phyloP scores from a whole-genome alignment of 257 asterid species.

The Eustoma russellianum region DNA sequence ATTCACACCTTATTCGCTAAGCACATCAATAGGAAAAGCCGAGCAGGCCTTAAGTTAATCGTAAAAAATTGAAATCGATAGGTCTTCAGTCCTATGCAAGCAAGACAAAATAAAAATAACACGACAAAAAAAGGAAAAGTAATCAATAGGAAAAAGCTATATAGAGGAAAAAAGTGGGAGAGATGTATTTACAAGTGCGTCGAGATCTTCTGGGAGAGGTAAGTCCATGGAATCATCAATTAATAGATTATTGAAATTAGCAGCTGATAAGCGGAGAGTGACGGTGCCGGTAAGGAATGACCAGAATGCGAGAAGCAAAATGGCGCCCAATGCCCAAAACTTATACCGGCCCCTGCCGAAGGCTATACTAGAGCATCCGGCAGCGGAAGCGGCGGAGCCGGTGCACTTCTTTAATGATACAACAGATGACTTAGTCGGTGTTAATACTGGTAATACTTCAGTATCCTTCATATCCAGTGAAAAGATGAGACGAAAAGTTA shows the following conservation, averaged over 20 bases:
- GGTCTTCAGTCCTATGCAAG: too few species aligned
- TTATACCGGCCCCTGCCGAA: conserved; percentile 57
- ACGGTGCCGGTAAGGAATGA: conserved; percentile 80
- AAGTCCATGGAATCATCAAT: conserved; percentile 23
- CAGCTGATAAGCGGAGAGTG: conserved; percentile 72
- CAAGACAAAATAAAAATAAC: too few species aligned
- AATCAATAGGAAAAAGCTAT: too few species aligned
- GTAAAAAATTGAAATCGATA: too few species aligned
- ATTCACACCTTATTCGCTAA: not conserved
- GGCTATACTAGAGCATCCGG: conserved; percentile 9
- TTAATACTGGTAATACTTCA: conserved; percentile 57
- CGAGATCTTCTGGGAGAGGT: conserved; percentile 44
- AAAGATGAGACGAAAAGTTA: too few species aligned
- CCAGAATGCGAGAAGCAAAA: conserved; percentile 74
- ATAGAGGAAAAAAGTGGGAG: too few species aligned
- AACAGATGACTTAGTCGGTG: conserved; percentile 43
- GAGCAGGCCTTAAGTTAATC: too few species aligned
- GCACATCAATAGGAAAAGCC: too few species aligned
- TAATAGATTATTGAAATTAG: conserved; percentile 36
- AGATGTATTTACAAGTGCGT: conserved; percentile 41
- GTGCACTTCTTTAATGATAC: conserved; percentile 10
- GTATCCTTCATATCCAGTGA: conserved; percentile 46
- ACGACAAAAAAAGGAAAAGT: too few species aligned
- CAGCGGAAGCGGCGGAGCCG: conserved; percentile 12
- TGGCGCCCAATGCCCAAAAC: conserved; percentile 69